Evolutionary conservation across 352 stramenopile species (phyloP).

Genomic region (Globisporangium parvum): DNA sequence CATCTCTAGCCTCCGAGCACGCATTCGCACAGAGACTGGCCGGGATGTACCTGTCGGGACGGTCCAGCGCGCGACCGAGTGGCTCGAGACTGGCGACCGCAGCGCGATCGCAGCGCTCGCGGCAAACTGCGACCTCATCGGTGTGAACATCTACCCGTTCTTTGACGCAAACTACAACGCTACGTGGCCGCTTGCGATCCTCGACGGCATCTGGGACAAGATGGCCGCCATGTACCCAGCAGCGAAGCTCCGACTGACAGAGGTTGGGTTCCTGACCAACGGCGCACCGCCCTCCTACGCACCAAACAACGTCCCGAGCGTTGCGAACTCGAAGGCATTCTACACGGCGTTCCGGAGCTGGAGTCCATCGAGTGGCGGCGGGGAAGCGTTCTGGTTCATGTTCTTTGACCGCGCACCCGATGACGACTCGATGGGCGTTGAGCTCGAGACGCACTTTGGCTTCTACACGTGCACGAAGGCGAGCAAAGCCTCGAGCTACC

Average conservation of each 20-base stretch:
- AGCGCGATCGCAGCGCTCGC: slow-evolving; percentile 41
- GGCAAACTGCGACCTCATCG: slow-evolving; percentile 55
- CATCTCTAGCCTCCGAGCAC: slow-evolving; percentile 24
- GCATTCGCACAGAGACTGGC: slow-evolving; percentile 25
- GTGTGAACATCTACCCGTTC: slow-evolving; percentile 81
- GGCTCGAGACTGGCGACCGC: slow-evolving; percentile 23
- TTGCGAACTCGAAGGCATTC: slow-evolving; percentile 43
- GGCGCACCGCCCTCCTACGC: slow-evolving; percentile 28
- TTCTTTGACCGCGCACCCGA: slow-evolving; percentile 58
- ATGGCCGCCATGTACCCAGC: slow-evolving; percentile 40
- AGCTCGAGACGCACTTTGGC: slow-evolving; percentile 70
- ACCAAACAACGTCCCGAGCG: slow-evolving; percentile 36
- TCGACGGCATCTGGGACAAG: slow-evolving; percentile 52
- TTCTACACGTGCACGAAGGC: slow-evolving; percentile 48
- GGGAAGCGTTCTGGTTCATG: slow-evolving; percentile 77
- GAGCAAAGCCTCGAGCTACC: slow-evolving; percentile 38
- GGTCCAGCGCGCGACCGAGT: slow-evolving; percentile 64
- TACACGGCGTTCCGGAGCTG: slow-evolving; percentile 66
- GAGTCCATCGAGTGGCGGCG: slow-evolving; percentile 32
- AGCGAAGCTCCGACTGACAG: slow-evolving; percentile 57
- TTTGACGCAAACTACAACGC: slow-evolving; percentile 54
- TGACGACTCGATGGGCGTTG: slow-evolving; percentile 38
- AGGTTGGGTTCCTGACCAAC: slow-evolving; percentile 53
- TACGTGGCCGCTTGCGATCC: slow-evolving; percentile 32
- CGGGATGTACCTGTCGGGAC: slow-evolving; percentile 53